Base-by-base conservation (phyloP, 352 stramenopile genomes). In the Phytopythium mirpurense region DNA sequence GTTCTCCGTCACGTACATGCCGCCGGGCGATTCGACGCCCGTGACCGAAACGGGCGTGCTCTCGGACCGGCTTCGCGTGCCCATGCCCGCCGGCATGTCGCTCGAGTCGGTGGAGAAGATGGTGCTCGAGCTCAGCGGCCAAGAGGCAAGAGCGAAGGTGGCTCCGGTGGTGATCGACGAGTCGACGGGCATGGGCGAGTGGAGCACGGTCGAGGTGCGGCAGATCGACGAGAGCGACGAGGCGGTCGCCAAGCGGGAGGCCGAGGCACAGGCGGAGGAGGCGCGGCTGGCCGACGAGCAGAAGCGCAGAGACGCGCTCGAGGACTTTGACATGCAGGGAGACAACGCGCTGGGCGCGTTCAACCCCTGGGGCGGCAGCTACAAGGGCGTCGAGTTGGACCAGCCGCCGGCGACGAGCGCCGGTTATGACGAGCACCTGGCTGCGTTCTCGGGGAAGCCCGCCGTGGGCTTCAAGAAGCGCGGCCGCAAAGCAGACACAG, bases 381-480 rank as follows among this genome's bases (percentile, higher is more conserved):
- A 93, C 66, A 93, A 93, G 50, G 83, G 83, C 24, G 78, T 93
- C 8, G 68, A 88, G 18, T 44, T 93, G 3, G 75, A 90, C 2
- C 62, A 71, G 27, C 49, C 21, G 47, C 43, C 14, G n/a, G 57
- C 49, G 24, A n/a, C 61, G n/a, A n/a, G n/a, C 63, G 31, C 59
- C 18, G 19, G 51, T 41, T 47, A 65, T 24, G 54, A 65, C 8
- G 63, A 73, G 14, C 74, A 89, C 50, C 62, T 71, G 42, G 79
- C 82, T 15, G 70, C 67, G 42, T 74, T 86, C 56, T 67, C 65
- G 42, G 72, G 70, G 1, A 68, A 68, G 9, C 71, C 65, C 2
- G 74, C 78, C 38, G 72, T 92, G 11, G 74, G 63, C 34, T 93
- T 93, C 54, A 91, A 93, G 67, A 90, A 87, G 51, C 79, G 78